Conservation (phyloP, 1,139 yeast genomes). For the Taphrina pruni region DNA sequence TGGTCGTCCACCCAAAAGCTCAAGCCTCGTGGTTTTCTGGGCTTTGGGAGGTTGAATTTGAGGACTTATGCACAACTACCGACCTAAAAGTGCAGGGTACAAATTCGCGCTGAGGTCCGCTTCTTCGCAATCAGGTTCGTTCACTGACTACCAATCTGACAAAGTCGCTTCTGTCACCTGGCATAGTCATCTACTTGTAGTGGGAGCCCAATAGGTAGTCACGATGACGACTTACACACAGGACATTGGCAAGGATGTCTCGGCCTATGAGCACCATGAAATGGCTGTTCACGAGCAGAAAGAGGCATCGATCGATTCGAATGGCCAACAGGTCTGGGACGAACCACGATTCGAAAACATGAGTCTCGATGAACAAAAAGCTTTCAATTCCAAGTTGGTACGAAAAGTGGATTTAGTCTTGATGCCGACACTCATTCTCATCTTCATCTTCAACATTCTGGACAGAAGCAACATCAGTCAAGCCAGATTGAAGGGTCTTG, state of each 20-base stretch:
- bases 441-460: conserved; percentile 59
- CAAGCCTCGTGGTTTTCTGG: too few relatives aligned
- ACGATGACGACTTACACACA: not conserved
- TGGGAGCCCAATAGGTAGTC: too few relatives aligned
- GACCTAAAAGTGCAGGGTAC: too few relatives aligned
- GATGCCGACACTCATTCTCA: conserved; percentile 60
- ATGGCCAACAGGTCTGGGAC: conserved; percentile 5
- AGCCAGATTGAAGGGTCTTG: conserved; percentile 66
- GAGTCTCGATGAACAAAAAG: conserved; percentile 9
- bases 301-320: not conserved
- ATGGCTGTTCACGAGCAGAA: conserved; percentile 1
- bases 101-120: too few relatives aligned
- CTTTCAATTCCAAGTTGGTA: conserved; percentile 50
- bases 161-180: too few relatives aligned
- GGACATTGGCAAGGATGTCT: not conserved
- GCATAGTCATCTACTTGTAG: too few relatives aligned
- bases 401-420: conserved; percentile 62
- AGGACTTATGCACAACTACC: too few relatives aligned
- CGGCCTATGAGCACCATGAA: conserved; percentile 6
- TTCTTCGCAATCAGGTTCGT: too few relatives aligned
- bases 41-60: too few relatives aligned
- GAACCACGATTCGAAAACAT: conserved; percentile 17
- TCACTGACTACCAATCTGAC: too few relatives aligned
- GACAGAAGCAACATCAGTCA: conserved; percentile 69
- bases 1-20: too few relatives aligned